Evolutionary conservation across 176 grass and related monocot species (phyloP), one percentile per base, ranked within the genome.

Genomic region (Oryza meridionalis): DNA sequence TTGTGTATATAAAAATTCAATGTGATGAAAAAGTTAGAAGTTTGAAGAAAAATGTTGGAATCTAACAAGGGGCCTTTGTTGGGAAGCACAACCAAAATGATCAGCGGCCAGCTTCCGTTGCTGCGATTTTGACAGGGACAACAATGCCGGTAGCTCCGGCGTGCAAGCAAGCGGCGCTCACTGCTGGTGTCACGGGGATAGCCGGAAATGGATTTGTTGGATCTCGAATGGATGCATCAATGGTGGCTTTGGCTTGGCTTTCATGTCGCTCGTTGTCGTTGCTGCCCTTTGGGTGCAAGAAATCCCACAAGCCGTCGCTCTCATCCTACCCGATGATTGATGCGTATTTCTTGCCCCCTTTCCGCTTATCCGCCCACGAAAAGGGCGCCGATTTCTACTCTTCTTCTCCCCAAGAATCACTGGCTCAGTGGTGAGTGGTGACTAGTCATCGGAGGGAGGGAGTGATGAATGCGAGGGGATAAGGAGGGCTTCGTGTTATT

Each of bases 281-380:
- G 84, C 88, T 37, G 84, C 59, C 35, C 84, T 83, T 90, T 3
- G 68, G 47, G 37, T 55, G 66, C 79, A 90, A 90, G 88, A 78
- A 45, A 17, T 27, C 69, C 24, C 27, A 50, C 19, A 29, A 68
- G 24, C 81, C 80, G 44, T 79, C 76, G 24, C 80, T 80, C 46
- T 70, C 46, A 4, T 21, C 43, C 43, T 29, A 58, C 19, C 19
- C 55, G 58, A 82, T 31, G 29, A 31, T 31, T 31, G 29, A 31
- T 38, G 78, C 44, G 58, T 12, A 14, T 75, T 76, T 85, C 51
- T 37, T 55, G 76, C 50, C 12, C 21, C 19, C 17, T 31, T 64
- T 49, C 65, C 19, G 27, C 64, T 67, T 65, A 85, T 44, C 67
- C 53, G 38, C 72, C 80, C 33, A 37, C 71, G 22, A 46, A 37